Conservation (phyloP, 768 basidiomycete species). For the Naganishia vaughanmartiniae region DNA sequence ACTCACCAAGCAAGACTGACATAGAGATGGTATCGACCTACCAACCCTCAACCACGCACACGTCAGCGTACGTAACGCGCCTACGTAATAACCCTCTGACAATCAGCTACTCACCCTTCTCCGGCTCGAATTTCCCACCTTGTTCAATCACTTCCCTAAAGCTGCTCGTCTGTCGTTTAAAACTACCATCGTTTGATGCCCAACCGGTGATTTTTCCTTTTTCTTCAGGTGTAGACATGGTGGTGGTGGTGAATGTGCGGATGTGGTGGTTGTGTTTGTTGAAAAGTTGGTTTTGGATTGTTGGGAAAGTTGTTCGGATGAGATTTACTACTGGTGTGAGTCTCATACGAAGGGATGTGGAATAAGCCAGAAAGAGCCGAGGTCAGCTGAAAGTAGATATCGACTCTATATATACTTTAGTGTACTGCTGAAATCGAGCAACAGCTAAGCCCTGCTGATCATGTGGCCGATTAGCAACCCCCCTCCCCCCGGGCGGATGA, state of each 20-base stretch:
- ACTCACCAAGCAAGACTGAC: conserved; percentile 79
- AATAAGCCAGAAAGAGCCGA: background rate
- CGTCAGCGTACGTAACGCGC: background rate
- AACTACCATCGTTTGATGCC: conserved; percentile 64
- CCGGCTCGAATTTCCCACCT: conserved; percentile 67
- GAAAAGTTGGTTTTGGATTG: background rate
- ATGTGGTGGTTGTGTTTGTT: background rate
- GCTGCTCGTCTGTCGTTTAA: conserved; percentile 60
- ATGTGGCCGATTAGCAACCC: conserved; percentile 14
- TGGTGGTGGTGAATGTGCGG: conserved; percentile 2
- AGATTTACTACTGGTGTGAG: background rate
- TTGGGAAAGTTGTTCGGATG: too few species aligned
- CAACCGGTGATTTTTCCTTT: conserved; percentile 57
- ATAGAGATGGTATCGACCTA: conserved; percentile 90
- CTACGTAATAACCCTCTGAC: background rate
- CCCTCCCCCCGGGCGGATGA: too few species aligned
- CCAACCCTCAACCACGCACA: background rate
- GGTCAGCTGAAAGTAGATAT: background rate
- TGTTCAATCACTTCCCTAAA: conserved; percentile 63
- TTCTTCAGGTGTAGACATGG: conserved; percentile 26
- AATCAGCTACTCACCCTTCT: conserved; percentile 67
- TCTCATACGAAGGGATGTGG: background rate
- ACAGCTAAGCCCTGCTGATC: background rate
- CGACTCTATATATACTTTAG: background rate
- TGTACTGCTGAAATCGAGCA: too few species aligned